Evolutionary conservation across 2,329 filamentous ascomycete genomes (phyloP).

Genomic region (Bipolaris bicolor): DNA sequence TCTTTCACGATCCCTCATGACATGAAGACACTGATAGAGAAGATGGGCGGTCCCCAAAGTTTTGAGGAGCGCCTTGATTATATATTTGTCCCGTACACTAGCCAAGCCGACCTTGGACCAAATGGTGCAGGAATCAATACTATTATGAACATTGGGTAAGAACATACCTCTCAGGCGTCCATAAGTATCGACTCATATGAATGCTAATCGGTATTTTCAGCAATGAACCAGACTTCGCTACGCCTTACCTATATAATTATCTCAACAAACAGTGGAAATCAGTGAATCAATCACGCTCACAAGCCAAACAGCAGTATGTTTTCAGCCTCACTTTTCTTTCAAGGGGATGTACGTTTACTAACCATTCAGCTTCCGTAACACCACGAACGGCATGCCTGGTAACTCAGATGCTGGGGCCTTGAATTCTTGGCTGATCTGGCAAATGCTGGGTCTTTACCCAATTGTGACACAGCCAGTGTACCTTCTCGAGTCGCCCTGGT

Average conservation of each 20-base stretch:
- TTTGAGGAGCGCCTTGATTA: slow-evolving; percentile 49
- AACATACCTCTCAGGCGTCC: slow-evolving; percentile 28
- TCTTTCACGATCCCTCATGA: slow-evolving; percentile 49
- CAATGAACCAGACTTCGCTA: slow-evolving; percentile 71
- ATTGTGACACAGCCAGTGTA: slow-evolving; percentile 71
- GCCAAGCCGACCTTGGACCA: slow-evolving; percentile 41
- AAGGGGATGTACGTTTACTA: background rate
- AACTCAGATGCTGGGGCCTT: slow-evolving; percentile 54
- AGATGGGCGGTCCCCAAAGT: slow-evolving; percentile 44
- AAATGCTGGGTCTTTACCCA: slow-evolving; percentile 55
- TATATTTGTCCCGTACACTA: slow-evolving; percentile 44
- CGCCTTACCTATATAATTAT: slow-evolving; percentile 62
- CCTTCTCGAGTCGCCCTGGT: slow-evolving; percentile 58
- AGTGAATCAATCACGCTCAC: slow-evolving; percentile 40
- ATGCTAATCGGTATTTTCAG: slow-evolving; percentile 48
- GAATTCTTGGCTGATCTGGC: slow-evolving; percentile 57
- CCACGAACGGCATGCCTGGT: slow-evolving; percentile 48
- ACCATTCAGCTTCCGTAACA: slow-evolving; percentile 20
- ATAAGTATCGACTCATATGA: background rate
- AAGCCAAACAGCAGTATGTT: slow-evolving; percentile 40
- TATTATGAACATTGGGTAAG: slow-evolving; percentile 51
- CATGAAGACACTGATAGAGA: slow-evolving; percentile 45
- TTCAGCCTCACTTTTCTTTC: background rate
- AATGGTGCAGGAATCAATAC: slow-evolving; percentile 53
- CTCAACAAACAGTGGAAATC: slow-evolving; percentile 50